Conservation (phyloP, 2,329 filamentous ascomycete species). For the Coniochaeta pulveracea region DNA sequence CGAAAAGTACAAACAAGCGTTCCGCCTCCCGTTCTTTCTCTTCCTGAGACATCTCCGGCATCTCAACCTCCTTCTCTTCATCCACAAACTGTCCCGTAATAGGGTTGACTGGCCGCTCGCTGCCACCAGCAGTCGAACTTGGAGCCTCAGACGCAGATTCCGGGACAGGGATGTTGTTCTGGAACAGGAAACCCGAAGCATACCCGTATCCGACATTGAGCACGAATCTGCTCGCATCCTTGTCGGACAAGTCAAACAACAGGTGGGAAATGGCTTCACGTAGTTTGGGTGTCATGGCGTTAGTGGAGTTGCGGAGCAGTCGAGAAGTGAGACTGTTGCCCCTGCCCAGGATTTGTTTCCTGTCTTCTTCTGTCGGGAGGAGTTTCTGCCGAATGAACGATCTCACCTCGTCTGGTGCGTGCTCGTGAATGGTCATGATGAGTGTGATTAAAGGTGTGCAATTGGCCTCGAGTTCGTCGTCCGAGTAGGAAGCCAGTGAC, state of each 20-base stretch:
- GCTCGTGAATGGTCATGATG: slow-evolving; percentile 58
- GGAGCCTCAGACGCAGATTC: slow-evolving; percentile 27
- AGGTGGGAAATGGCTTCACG: slow-evolving; percentile 66
- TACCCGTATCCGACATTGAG: slow-evolving; percentile 91
- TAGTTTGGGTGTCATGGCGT: slow-evolving; percentile 58
- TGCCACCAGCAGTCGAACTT: slow-evolving; percentile 7
- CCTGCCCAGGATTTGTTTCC: slow-evolving; percentile 65
- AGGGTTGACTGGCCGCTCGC: slow-evolving; percentile 54
- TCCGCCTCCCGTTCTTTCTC: slow-evolving; percentile 92
- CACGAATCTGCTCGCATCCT: slow-evolving; percentile 69
- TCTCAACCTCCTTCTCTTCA: slow-evolving; percentile 45
- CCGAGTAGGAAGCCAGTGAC: slow-evolving; percentile 50
- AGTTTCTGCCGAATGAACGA: slow-evolving; percentile 53
- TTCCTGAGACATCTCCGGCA: slow-evolving; percentile 72
- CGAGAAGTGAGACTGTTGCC: slow-evolving; percentile 64
- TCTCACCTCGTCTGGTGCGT: slow-evolving; percentile 52
- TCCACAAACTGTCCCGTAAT: slow-evolving; percentile 78
- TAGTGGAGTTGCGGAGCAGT: slow-evolving; percentile 67
- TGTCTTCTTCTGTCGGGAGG: slow-evolving; percentile 67
- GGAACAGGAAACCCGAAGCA: slow-evolving; percentile 80
- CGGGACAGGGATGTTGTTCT: slow-evolving; percentile 72
- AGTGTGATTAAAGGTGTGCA: slow-evolving; percentile 66
- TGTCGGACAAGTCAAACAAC: slow-evolving; percentile 78
- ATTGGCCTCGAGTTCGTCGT: slow-evolving; percentile 60
- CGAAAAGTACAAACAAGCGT: slow-evolving; percentile 79